Base-by-base conservation (phyloP, 192 early-diverging fungal genomes). In the Umbelopsis ramanniana region DNA sequence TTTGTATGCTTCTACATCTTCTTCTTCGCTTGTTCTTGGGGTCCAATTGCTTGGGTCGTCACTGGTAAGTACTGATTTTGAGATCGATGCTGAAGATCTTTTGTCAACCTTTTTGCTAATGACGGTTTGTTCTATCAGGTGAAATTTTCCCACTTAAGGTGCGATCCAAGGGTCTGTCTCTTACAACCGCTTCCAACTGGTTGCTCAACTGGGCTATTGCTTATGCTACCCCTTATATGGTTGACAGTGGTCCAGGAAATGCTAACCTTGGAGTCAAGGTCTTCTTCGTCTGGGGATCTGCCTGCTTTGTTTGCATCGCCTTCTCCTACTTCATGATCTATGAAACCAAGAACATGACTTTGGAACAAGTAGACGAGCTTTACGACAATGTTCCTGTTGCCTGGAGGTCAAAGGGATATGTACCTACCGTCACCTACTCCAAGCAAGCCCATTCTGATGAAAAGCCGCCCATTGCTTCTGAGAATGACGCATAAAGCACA, bases 11-110 rank as follows among this genome's bases (percentile, higher is more conserved):
- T 91, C 45, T 95, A 92, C 79, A 87, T 93, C 29, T 79, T 82
- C 70, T 88, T 83, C 33, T 95, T 95, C 70, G 92, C 92, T 54
- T 82, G 77, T 74, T 89, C 93, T 24, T 95, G 93, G 93, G 93
- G 93, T n/a, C 93, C 94, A 35, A 87, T 92, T 40, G 91, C 87
- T 29, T 95, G 92, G 93, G 87, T 93, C 67, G 72, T 78, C 54
- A 78, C 73, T 71, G 76, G 72, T 50, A 50, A 50, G 48, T 17
- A 50, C 40, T 2, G 9, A 50, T 29, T 29, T 5, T 50, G 3
- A 17, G 1, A n/a, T 19, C 48, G 6, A 50, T 21, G 7, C 0
- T 50, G 19, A 17, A 12, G 9, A 15, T 1, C 48, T 10, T 50
- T 50, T 21, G 1, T 50, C 11, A 15, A n/a, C 3, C 9, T 50